A percentile compares a stretch with the other conserved stretches of the same genome.
Evolutionary conservation across 257 asterid genomes (phyloP).

Genomic region (Solanum etuberosum): DNA sequence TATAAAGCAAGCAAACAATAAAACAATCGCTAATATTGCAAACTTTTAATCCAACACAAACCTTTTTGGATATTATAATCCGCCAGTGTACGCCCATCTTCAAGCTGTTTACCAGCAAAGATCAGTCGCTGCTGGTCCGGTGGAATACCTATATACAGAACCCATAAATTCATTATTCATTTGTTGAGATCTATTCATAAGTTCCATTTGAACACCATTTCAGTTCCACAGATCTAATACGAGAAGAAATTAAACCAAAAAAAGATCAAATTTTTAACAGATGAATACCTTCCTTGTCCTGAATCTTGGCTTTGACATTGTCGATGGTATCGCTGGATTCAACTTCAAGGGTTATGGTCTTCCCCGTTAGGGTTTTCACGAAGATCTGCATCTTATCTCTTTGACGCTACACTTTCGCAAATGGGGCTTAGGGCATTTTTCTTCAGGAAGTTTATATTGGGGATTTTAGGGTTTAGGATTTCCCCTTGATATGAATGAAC

Average conservation of each 20-base stretch:
- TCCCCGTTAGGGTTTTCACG: conserved; percentile 65
- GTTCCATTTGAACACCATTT: not conserved
- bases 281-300: conserved; percentile 54
- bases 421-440: not conserved
- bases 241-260: not conserved
- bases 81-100: conserved; percentile 66
- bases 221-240: not conserved
- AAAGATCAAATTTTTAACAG: not conserved
- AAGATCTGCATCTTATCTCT: conserved; percentile 52
- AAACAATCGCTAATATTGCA: not conserved
- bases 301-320: conserved; percentile 66
- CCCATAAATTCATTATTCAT: not conserved
- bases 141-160: conserved; percentile 34
- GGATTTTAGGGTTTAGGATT: not conserved
- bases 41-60: not conserved
- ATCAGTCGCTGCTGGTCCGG: conserved; percentile 74
- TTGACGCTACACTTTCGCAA: not conserved
- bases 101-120: conserved; percentile 74
- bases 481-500: not conserved
- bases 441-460: not conserved
- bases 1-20: not conserved
- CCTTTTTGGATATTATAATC: conserved; percentile 63
- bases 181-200: not conserved
- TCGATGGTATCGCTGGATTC: conserved; percentile 69
- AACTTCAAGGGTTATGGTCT: conserved; percentile 65